These are phyloP conservation scores for Sporothrix schenckii DNA, from an alignment of 2,329 filamentous ascomycete genomes.

Conservation along the genomic window DNA sequence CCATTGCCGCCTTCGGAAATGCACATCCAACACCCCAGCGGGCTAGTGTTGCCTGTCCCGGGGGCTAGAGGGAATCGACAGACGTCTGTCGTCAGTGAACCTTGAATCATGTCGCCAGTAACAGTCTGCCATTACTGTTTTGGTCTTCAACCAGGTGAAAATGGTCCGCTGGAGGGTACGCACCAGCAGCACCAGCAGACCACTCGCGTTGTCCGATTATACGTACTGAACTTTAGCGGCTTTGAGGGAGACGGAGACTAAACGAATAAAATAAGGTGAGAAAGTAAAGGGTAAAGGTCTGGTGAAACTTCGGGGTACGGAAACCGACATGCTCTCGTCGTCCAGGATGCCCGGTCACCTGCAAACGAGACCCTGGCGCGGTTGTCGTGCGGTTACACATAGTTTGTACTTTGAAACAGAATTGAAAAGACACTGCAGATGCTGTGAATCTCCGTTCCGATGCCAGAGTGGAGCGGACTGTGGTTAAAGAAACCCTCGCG, in stretches of 20 bases:
- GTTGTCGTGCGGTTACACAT: neutral
- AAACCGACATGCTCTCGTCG: conserved; percentile 27
- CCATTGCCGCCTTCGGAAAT: conserved; percentile 24
- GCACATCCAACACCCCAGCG: conserved; percentile 30
- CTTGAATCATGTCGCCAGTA: conserved; percentile 23
- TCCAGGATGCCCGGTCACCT: neutral
- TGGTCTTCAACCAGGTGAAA: conserved; percentile 8
- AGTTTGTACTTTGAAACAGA: too few species aligned
- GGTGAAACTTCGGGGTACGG: conserved; percentile 19
- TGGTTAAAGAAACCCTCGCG: conserved; percentile 9
- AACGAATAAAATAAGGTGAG: neutral
- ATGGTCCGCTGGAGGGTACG: neutral
- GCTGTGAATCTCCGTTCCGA: conserved; percentile 11
- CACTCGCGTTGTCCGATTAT: neutral
- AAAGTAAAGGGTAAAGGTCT: neutral
- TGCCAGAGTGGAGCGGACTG: neutral
- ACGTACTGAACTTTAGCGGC: conserved; percentile 13
- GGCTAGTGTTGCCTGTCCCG: conserved; percentile 9
- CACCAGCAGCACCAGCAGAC: neutral
- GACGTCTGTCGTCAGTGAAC: neutral
- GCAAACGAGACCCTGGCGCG: neutral
- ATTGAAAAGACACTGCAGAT: neutral
- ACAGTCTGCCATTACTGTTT: conserved; percentile 4
- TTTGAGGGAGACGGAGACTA: neutral
- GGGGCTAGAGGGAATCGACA: conserved; percentile 8